Conservation (phyloP, 768 basidiomycete genomes). For the Thelephora ganbajun region DNA sequence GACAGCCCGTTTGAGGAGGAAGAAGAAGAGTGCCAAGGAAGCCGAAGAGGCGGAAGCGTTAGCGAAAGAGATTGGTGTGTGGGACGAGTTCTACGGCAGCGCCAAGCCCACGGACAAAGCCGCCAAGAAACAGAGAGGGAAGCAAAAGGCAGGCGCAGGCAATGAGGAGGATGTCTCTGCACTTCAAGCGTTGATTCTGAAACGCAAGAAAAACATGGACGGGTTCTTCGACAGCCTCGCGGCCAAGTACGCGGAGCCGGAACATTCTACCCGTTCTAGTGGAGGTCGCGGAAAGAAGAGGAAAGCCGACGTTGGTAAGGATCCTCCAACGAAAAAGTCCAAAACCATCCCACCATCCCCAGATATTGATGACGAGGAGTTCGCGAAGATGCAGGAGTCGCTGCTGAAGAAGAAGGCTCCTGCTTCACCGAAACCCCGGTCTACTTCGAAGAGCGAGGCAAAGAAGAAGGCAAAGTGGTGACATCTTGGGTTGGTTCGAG, state of each 20-base stretch:
- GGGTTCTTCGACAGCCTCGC: slow-evolving; percentile 66
- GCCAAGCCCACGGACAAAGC: slow-evolving; percentile 53
- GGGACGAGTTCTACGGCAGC: slow-evolving; percentile 85
- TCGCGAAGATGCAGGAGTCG: slow-evolving; percentile 43
- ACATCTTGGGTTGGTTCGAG: neutral
- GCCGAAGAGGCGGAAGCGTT: slow-evolving; percentile 72
- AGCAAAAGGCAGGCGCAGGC: slow-evolving; percentile 10
- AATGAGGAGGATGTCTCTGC: slow-evolving; percentile 41
- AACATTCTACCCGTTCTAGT: slow-evolving; percentile 24
- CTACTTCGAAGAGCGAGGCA: slow-evolving; percentile 15
- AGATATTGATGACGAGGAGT: slow-evolving; percentile 55
- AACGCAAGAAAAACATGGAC: slow-evolving; percentile 56
- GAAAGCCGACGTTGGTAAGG: slow-evolving; percentile 26
- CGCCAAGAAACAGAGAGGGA: slow-evolving; percentile 23
- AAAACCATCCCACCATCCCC: slow-evolving; percentile 27
- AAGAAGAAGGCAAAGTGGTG: slow-evolving; percentile 23
- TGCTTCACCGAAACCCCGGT: slow-evolving; percentile 5
- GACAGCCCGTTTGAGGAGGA: slow-evolving; percentile 60
- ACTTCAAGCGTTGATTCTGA: slow-evolving; percentile 71
- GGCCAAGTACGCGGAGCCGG: slow-evolving; percentile 51
- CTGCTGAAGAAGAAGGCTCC: slow-evolving; percentile 30
- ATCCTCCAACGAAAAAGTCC: slow-evolving; percentile 19
- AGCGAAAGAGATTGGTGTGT: slow-evolving; percentile 82
- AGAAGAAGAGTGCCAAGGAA: slow-evolving; percentile 65
- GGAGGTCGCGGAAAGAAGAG: slow-evolving; percentile 32